Percentiles rank a stretch among this genome's conserved stretches.
phyloP scores from a whole-genome alignment of 1,284 basidiomycete genomes.

The Macrocybe sp. region DNA sequence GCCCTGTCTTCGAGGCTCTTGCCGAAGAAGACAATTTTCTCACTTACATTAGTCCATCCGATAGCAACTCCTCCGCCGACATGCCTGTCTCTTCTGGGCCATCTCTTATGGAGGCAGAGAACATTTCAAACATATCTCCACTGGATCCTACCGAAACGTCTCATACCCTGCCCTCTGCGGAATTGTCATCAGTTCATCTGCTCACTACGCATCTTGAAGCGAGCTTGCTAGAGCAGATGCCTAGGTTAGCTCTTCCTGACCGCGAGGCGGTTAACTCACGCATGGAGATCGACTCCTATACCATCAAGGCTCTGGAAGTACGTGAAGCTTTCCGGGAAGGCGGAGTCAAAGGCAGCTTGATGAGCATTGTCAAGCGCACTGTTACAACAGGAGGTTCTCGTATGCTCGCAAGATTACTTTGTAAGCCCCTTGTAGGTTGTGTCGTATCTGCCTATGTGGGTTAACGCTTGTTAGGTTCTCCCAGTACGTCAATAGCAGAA shows the following conservation, averaged over 20 bases:
- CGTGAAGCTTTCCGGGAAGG: constrained; percentile 75
- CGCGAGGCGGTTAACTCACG: constrained; percentile 52
- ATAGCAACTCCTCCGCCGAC: neutral
- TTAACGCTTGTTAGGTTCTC: constrained; percentile 55
- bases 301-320: constrained; percentile 87
- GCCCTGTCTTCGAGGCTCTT: constrained; percentile 44
- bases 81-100: neutral
- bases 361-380: constrained; percentile 78
- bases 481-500: constrained; percentile 71
- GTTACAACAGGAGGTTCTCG: constrained; percentile 79
- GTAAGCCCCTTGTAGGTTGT: constrained; percentile 34
- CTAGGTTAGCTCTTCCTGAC: constrained; percentile 53
- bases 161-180: constrained; percentile 29
- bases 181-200: constrained; percentile 58
- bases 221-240: constrained; percentile 80
- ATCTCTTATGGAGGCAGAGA: neutral
- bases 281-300: constrained; percentile 91
- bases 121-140: neutral
- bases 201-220: constrained; percentile 67
- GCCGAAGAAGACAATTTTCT: constrained; percentile 44
- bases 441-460: constrained; percentile 2
- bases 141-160: constrained; percentile 7
- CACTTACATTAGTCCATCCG: constrained; percentile 29
- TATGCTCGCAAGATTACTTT: constrained; percentile 71
- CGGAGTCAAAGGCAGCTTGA: constrained; percentile 67